A percentile compares a stretch with the other conserved stretches of the same genome.
Evolutionary conservation across 257 asterid species (phyloP).

Genomic region (Catharanthus roseus): DNA sequence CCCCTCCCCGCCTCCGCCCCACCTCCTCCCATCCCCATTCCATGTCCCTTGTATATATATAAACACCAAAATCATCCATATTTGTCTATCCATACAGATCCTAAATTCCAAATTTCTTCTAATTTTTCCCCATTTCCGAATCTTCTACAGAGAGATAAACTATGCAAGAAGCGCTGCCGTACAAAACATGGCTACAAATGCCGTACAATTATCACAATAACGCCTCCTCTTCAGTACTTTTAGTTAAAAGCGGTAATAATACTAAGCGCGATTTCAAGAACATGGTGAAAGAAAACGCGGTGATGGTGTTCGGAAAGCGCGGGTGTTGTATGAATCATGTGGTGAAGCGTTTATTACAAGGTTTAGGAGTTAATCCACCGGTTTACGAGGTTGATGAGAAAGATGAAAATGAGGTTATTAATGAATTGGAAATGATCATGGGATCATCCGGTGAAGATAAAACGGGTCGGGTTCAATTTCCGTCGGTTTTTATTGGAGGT

Average conservation of each 20-base stretch:
- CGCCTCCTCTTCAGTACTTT: background rate
- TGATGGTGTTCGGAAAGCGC: conserved; percentile 28
- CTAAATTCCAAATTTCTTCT: background rate
- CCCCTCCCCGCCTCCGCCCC: background rate
- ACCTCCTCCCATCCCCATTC: background rate
- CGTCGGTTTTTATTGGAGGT: conserved; percentile 58
- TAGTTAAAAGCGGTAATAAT: background rate
- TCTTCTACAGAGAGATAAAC: background rate
- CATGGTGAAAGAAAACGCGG: conserved; percentile 28
- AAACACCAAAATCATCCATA: background rate
- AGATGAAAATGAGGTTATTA: conserved; percentile 24
- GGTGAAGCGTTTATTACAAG: conserved; percentile 41
- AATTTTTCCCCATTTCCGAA: background rate
- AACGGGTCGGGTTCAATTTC: conserved; percentile 27
- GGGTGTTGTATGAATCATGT: conserved; percentile 56
- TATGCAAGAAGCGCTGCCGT: conserved; percentile 46
- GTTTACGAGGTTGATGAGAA: conserved; percentile 44
- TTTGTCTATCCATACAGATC: background rate
- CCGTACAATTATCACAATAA: background rate
- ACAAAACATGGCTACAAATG: conserved; percentile 29
- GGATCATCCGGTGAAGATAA: conserved; percentile 2
- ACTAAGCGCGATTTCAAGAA: conserved; percentile 13
- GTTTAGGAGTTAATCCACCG: conserved; percentile 44
- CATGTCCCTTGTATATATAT: conserved; percentile 2
- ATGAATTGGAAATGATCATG: conserved; percentile 22